Conservation (phyloP, 2,329 filamentous ascomycete species). For the Chaetothyriales sp. region DNA sequence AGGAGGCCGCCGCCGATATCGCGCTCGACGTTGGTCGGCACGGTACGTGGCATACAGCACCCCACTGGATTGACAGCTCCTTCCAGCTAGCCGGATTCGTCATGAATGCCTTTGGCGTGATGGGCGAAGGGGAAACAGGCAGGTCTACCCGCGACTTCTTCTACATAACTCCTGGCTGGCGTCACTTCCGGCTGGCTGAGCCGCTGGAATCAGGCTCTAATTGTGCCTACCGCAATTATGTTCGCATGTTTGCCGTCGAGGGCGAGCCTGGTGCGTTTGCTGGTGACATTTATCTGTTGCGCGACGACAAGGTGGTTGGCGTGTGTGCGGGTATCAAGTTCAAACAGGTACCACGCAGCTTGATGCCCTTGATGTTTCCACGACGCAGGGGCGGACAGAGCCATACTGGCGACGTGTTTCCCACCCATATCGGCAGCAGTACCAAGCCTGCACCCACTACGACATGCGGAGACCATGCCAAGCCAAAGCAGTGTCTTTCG, state of each 20-base stretch:
- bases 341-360: background rate
- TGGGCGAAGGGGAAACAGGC: no score
- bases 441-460: background rate
- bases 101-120: constrained; percentile 23
- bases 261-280: no score
- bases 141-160: constrained; percentile 15
- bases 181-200: constrained; percentile 19
- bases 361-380: background rate
- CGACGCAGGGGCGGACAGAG: no score
- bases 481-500: background rate
- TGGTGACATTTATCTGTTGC: no score
- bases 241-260: constrained; percentile 16
- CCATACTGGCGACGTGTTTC: no score
- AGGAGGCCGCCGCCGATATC: constrained; percentile 20
- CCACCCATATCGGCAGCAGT: background rate
- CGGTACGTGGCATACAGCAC: constrained; percentile 22
- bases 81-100: constrained; percentile 27
- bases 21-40: constrained; percentile 13
- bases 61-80: constrained; percentile 25
- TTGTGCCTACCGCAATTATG: constrained; percentile 12
- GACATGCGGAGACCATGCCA: no score
- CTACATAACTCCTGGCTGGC: constrained; percentile 26
- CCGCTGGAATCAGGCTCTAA: no score
- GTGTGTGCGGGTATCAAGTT: no score
- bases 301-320: no score